Base-by-base conservation (phyloP, 768 basidiomycete genomes). In the Amanita pseudoporphyria region DNA sequence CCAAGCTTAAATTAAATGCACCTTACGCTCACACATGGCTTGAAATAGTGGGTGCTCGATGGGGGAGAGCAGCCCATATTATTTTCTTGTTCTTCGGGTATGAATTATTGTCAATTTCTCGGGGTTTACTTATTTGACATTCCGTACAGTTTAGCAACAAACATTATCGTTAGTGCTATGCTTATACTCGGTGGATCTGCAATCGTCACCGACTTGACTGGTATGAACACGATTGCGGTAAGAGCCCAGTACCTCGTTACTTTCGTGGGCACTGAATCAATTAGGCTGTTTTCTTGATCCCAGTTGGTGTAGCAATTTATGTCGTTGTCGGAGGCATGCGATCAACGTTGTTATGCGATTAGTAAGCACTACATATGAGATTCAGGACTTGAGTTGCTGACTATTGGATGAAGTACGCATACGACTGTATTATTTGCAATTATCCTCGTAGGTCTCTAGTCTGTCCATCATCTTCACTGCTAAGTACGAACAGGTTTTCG, bases 81-180 rank as follows among this genome's bases (percentile, higher is more conserved):
- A 70, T 90, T 6, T 94, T 95, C 71, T 81, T 94, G 73, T 84
- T 88, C 70, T 95, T 95, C 59, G 91, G 87, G 78, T 76, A 48
- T 0, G 69, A 64, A 5, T 24, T 6, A 1, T 39, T 4, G 9
- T 13, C 43, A n/a, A 2, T 26, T 7, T 9, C 22, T 40, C 6
- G 37, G 18, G 21, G 45, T 45, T 10, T 9, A 4, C 5, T 2
- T 28, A 24, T n/a, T 19, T 42, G 9, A 16, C 31, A 21, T 22
- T 38, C n/a, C 6, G 18, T 33, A 12, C 45, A 81, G 81, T n/a
- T 70, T 96, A 6, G 83, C 87, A 2, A 93, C 93, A 30, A 94
- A 94, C 63, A 72, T 95, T 49, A 87, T 94, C 58, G 91, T 93
- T n/a, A 88, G 86, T 43, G 87, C 83, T 9, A 88, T 86, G 84